phyloP scores from a whole-genome alignment of 768 basidiomycete genomes.

The Artomyces pyxidatus region DNA sequence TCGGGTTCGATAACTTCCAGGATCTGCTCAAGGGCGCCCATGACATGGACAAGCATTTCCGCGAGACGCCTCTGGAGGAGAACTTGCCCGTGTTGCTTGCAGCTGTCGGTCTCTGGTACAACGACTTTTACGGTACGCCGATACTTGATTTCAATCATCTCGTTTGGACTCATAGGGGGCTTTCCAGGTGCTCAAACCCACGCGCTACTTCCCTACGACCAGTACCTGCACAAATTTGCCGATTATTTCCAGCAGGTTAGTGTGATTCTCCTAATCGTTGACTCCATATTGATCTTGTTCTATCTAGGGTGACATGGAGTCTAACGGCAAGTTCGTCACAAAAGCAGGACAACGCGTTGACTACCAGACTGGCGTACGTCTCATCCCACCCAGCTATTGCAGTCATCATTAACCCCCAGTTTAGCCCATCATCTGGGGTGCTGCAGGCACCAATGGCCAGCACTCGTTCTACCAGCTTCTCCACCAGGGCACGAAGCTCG shows the following conservation, averaged over 20 bases:
- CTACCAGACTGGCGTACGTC: constrained; percentile 90
- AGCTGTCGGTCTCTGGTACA: constrained; percentile 94
- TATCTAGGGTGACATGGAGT: constrained; percentile 91
- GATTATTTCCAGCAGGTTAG: constrained; percentile 96
- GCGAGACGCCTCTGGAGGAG: constrained; percentile 73
- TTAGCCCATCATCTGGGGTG: constrained; percentile 98
- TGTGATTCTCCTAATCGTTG: background rate
- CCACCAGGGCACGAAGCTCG: constrained; percentile 89
- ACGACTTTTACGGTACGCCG: constrained; percentile 79
- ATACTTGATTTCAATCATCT: background rate
- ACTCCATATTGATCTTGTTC: too few species aligned
- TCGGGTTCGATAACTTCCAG: constrained; percentile 94
- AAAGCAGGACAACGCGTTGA: constrained; percentile 88
- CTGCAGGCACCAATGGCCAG: constrained; percentile 96
- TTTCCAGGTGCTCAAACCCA: constrained; percentile 81
- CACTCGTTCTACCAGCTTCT: constrained; percentile 99
- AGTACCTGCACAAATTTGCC: constrained; percentile 98
- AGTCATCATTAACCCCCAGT: constrained; percentile 2
- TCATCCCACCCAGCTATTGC: background rate
- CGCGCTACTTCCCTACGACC: constrained; percentile 93
- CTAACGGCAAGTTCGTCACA: constrained; percentile 95
- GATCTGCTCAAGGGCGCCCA: constrained; percentile 86
- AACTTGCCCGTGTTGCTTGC: constrained; percentile 92
- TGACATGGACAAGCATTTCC: constrained; percentile 98
- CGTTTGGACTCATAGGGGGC: background rate